These are phyloP conservation scores for Mentha longifolia DNA, from an alignment of 257 asterid species.

Conservation along the genomic window DNA sequence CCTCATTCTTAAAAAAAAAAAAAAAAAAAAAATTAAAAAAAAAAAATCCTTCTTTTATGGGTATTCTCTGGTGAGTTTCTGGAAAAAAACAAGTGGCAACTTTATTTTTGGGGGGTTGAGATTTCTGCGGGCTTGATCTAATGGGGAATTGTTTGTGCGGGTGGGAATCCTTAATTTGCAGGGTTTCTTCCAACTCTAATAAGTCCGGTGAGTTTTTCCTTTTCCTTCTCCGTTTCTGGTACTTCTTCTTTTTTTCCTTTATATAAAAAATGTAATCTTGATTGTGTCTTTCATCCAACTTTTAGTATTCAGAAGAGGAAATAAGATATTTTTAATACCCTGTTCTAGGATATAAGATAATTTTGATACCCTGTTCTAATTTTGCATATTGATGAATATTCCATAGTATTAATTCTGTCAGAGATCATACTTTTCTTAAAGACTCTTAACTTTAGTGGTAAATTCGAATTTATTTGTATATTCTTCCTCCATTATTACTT, in stretches of 20 bases:
- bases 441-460: neutral
- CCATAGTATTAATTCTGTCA: neutral
- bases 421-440: slow-evolving; percentile 23
- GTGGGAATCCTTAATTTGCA: slow-evolving; percentile 53
- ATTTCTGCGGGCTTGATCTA: slow-evolving; percentile 21
- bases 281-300: neutral
- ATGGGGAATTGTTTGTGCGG: slow-evolving; percentile 84
- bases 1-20: neutral
- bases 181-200: slow-evolving; percentile 66
- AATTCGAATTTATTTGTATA: neutral
- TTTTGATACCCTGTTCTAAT: neutral
- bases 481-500: neutral
- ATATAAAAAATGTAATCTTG: slow-evolving; percentile 14
- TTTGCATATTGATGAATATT: slow-evolving; percentile 24
- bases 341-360: too few relatives aligned
- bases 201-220: slow-evolving; percentile 61
- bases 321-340: neutral
- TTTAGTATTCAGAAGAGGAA: too few relatives aligned
- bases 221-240: slow-evolving; percentile 10
- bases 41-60: neutral
- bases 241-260: too few relatives aligned
- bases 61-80: slow-evolving; percentile 23
- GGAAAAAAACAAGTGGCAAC: slow-evolving; percentile 39
- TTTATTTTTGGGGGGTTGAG: neutral
- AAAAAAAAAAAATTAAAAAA: neutral